A percentile compares a stretch with the other conserved stretches of the same genome.
Evolutionary conservation across 129 eudicot species (phyloP).

Genomic region (Centaurea solstitialis): DNA sequence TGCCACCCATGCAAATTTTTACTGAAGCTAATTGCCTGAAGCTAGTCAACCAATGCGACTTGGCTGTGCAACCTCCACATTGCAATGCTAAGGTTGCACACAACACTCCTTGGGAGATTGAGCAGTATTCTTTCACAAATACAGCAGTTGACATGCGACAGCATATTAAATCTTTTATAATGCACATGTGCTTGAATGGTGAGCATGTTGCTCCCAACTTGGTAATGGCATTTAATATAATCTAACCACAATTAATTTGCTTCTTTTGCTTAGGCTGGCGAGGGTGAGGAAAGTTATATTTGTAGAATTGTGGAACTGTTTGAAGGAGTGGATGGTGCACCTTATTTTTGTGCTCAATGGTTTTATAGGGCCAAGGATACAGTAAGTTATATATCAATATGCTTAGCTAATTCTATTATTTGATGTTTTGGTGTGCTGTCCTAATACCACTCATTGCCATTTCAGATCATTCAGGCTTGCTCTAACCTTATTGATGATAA

Average conservation of each 20-base stretch:
- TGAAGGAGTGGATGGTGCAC: slow-evolving; percentile 48
- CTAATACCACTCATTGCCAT: slow-evolving; percentile 1
- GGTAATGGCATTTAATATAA: background rate
- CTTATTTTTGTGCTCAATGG: slow-evolving; percentile 59
- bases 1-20: background rate
- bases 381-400: slow-evolving; percentile 28
- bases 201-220: background rate
- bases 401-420: background rate
- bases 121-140: background rate
- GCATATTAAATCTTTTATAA: background rate
- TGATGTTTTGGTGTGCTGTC: background rate
- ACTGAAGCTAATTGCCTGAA: background rate
- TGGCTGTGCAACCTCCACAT: background rate
- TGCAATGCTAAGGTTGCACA: background rate
- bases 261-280: slow-evolving; percentile 50
- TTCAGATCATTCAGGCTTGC: slow-evolving; percentile 56
- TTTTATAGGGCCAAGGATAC: slow-evolving; percentile 66
- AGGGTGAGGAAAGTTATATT: slow-evolving; percentile 40
- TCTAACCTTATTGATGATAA: slow-evolving; percentile 47
- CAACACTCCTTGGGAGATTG: background rate
- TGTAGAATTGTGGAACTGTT: slow-evolving; percentile 50
- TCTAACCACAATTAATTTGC: background rate
- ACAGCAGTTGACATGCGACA: background rate
- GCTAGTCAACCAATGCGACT: background rate
- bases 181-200: background rate